phyloP scores from a whole-genome alignment of 148 eudicot species.

The Rheum nobile region DNA sequence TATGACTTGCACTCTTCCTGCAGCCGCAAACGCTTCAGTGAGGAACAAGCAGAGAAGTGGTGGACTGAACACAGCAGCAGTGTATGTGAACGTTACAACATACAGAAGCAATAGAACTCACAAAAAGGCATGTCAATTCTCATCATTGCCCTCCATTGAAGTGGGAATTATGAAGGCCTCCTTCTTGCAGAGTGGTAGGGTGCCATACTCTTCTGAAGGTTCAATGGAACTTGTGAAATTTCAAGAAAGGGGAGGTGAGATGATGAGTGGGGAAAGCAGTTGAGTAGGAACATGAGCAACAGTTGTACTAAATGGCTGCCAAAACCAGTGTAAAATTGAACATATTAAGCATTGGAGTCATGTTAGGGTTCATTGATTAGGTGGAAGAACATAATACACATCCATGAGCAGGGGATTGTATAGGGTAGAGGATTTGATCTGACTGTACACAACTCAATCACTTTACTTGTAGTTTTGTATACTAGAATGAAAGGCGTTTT shows the following conservation, averaged over 20 bases:
- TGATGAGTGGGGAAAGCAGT: background rate
- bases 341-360: too few relatives aligned
- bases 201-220: background rate
- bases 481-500: background rate
- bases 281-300: background rate
- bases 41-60: conserved; percentile 91
- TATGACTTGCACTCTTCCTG: background rate
- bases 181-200: too few relatives aligned
- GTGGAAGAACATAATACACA: background rate
- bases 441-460: background rate
- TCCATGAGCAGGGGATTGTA: conserved; percentile 4
- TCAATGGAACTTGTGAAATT: background rate
- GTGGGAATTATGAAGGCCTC: background rate
- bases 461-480: background rate
- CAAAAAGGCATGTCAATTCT: background rate
- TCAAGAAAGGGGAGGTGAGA: background rate
- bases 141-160: background rate
- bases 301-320: background rate
- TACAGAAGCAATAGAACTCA: conserved; percentile 19
- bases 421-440: conserved; percentile 1
- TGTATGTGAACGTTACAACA: conserved; percentile 58
- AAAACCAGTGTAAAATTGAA: too few relatives aligned
- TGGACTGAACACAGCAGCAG: conserved; percentile 67
- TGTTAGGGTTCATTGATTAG: too few relatives aligned
- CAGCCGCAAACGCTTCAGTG: conserved; percentile 79